phyloP scores from a whole-genome alignment of 306 rosid genomes.

The Neltuma alba region DNA sequence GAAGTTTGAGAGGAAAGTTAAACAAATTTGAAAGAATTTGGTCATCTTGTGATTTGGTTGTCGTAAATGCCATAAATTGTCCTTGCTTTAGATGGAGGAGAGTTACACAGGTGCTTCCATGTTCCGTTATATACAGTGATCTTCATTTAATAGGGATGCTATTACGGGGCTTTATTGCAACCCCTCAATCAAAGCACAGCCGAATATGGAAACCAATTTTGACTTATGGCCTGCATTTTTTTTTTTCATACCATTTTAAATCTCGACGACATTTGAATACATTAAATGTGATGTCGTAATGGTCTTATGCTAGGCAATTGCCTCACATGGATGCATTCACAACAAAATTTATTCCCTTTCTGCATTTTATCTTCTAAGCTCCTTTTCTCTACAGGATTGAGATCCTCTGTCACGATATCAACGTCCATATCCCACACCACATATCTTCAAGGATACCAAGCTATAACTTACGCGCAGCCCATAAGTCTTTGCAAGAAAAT shows the following conservation, averaged over 20 bases:
- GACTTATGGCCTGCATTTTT: constrained; percentile 13
- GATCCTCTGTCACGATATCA: constrained; percentile 82
- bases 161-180: neutral
- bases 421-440: constrained; percentile 93
- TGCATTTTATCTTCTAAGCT: constrained; percentile 14
- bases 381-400: constrained; percentile 70
- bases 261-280: neutral
- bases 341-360: neutral
- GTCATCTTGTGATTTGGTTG: neutral
- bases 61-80: neutral
- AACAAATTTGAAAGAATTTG: neutral
- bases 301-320: neutral
- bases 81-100: neutral
- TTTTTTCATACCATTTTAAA: neutral
- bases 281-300: neutral
- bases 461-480: constrained; percentile 86
- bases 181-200: neutral
- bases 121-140: constrained; percentile 9
- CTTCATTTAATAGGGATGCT: constrained; percentile 6
- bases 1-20: neutral
- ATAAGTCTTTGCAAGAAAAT: constrained; percentile 75
- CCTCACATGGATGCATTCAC: neutral
- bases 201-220: neutral
- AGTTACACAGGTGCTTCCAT: constrained; percentile 3
- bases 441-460: constrained; percentile 90